Base-by-base conservation (phyloP, 192 early-diverging fungal genomes). In the Entomortierella beljakovae region DNA sequence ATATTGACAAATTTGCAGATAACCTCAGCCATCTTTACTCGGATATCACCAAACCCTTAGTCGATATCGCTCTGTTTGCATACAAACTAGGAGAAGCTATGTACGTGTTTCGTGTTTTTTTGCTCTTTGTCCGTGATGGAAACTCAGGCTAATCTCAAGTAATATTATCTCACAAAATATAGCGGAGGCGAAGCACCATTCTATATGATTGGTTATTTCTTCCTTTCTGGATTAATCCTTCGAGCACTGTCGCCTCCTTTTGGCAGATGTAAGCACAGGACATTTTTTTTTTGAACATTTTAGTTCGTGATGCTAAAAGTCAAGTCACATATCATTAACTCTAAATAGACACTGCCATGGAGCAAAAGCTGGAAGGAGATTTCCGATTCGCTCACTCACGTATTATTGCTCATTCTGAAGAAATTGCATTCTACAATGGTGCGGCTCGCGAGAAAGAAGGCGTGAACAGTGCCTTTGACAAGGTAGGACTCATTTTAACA, bases 381-480 rank as follows among this genome's bases (percentile, higher is more conserved):
- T 93, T 95, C 83, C 87, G 94, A 16, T 94, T 89, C 67, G 88
- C 91, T 20, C 93, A 96, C 69, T 90, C 91, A 9, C 88, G 94
- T 26, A 87, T 96, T n/a, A 92, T 95, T 51, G 87, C 91, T 53
- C 91, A 95, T 64, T 92, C 94, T 3, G 94, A 94, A 65, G 93
- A 94, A 62, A 89, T 95, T 62, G 94, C 93, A 2, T 88, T 95
- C 46, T 94, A 93, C 57, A 71, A 80, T 43, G 94, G 94, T 64
- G 87, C 85, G 4, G 80, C 87, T 16, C 73, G 90, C 18, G 93
- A 95, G 80, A 87, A 89, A 58, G 81, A 81, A 29, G 88, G 91
- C 1, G 86, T 94, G 11, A 87, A 93, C 54, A 82, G 61, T 53
- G 87, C 83, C 28, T 95, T 92, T 73, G 75, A 82, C 49, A 84